Evolutionary conservation across 257 asterid genomes (phyloP), one percentile per base, ranked within the genome.

Genomic region (Mitragyna speciosa): DNA sequence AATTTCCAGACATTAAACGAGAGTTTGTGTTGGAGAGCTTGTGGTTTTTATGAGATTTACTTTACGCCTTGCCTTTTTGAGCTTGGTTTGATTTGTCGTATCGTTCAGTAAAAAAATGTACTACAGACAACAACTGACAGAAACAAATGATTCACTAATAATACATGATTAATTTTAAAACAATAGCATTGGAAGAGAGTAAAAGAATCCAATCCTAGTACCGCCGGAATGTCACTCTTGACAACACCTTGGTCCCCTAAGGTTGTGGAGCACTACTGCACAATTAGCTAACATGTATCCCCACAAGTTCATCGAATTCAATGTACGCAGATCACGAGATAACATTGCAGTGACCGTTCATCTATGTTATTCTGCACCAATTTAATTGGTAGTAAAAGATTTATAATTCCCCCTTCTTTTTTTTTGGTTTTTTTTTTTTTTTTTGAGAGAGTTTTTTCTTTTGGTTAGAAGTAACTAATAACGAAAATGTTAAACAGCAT

Each of bases 271-370:
- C 17, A 39, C 15, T 39, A 20, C 58, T 20, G 12, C 33, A 12
- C 6, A 12, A 2, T 16, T 14, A 51, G 16, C 20, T 14, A 51
- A 56, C 2, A 15, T 39, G 7, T 2, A 33, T 72, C 63, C 73
- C 79, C 72, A 76, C 79, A 59, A 43, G 30, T 9, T 31, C 51
- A 33, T 64, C 31, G 45, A 63, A 63, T 63, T 76, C 72, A 76
- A 61, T 76, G 72, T 24, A 31, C 71, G 43, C 78, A 58, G 70
- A 59, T 36, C 78, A 22, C 45, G 31, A 26, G 22, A 59, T 12
- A 41, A 31, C 7, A 71, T 45, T 51, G 77, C 1, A 49, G 51
- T 51, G 66, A 28, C 77, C 56, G 51, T 5, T 49, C 77, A 73
- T 16, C 47, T 6, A 22, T 58, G 45, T 68, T 30, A 12, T 69